Base-by-base conservation (phyloP, 1,284 basidiomycete species). In the Irpex sp. region DNA sequence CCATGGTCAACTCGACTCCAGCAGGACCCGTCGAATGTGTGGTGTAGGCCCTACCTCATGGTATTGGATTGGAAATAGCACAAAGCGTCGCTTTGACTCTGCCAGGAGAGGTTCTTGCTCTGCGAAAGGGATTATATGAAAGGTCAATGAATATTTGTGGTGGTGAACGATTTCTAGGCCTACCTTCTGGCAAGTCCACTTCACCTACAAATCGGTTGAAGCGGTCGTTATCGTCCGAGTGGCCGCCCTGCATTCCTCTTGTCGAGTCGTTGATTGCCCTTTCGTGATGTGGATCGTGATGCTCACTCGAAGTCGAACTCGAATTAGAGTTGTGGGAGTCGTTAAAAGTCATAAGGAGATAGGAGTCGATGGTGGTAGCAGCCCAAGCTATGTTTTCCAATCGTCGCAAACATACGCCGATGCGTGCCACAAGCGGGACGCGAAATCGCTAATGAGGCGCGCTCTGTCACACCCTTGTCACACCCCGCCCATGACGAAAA, bases 1-100 rank as follows among this genome's bases (percentile, higher is more conserved):
- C n/a, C n/a, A 42, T 28, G 14, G 28, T 18, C 53, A 12, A 45
- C n/a, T 45, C n/a, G n/a, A n/a, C n/a, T n/a, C n/a, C n/a, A n/a
- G n/a, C n/a, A n/a, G n/a, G n/a, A n/a, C n/a, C 9, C 1, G 4
- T 45, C 1, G 1, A 45, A n/a, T 14, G 12, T n/a, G 45, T 19
- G 19, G 36, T 28, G 54, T 60, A 45, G 35, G 10, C 64, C 80
- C 67, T 55, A 93, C 94, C 80, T 96, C 94, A 64, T 91, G 84
- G 73, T 94, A 96, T 73, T 95, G 92, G 71, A 98, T 97, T 21
- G 95, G 94, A 79, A 96, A 97, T 21, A 97, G 81, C 12, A 97
- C 94, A 68, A 96, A 96, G 2, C 92, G 89, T 63, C 86, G 84
- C 65, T 82, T 84, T 2, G 91, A 89, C 72, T 91, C 89, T 67